Conservation (phyloP, 2,329 filamentous ascomycete genomes). For the Thelonectria olida region DNA sequence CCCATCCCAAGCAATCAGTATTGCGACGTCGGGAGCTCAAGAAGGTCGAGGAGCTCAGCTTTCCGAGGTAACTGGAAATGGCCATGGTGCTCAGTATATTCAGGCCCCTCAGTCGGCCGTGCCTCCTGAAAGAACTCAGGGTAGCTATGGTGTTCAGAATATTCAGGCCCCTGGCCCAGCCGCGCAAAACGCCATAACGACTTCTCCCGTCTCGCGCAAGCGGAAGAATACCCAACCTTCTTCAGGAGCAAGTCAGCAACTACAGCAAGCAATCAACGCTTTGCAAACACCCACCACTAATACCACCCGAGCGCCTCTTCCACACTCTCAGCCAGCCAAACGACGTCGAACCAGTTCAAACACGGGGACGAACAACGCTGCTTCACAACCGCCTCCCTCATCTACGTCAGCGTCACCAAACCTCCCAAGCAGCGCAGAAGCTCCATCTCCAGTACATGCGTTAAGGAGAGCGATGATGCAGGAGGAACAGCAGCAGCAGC, state of each 20-base stretch:
- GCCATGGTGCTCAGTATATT: neutral
- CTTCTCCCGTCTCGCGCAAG: slow-evolving; percentile 14
- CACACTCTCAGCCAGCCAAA: slow-evolving; percentile 34
- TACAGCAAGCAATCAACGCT: neutral
- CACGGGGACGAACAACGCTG: slow-evolving; percentile 4
- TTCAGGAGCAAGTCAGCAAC: slow-evolving; percentile 1
- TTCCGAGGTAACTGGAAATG: no score
- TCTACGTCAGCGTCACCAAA: slow-evolving; percentile 24
- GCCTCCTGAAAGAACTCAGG: neutral
- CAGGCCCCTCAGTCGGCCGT: neutral
- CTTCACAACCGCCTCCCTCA: slow-evolving; percentile 19
- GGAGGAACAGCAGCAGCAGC: slow-evolving; percentile 5
- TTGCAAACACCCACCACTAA: slow-evolving; percentile 5
- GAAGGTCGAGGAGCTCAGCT: no score
- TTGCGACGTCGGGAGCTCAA: neutral
- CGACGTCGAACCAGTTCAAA: slow-evolving; percentile 36
- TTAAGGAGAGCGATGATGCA: slow-evolving; percentile 22
- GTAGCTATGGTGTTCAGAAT: neutral
- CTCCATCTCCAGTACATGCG: slow-evolving; percentile 13
- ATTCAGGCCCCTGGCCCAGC: neutral
- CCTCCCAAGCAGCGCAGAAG: slow-evolving; percentile 18
- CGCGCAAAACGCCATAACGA: neutral
- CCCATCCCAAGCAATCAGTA: neutral
- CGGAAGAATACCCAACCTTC: slow-evolving; percentile 20
- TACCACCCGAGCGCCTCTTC: neutral